Percentiles rank a stretch among this genome's conserved stretches.
Evolutionary conservation across 352 stramenopile genomes (phyloP).

Genomic region (Pythium aphanidermatum): DNA sequence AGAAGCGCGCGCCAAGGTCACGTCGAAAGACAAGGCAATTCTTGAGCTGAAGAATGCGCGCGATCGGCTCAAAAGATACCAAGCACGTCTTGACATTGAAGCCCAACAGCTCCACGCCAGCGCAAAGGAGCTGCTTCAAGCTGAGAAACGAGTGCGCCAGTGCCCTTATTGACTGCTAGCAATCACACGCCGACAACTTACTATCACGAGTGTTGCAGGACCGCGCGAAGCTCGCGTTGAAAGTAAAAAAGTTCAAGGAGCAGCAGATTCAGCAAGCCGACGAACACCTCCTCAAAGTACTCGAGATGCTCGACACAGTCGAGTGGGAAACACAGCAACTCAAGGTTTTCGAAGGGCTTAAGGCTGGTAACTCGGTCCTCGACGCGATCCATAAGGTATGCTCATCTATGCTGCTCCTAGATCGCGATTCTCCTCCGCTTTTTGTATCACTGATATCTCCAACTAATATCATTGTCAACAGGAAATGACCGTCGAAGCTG

Average conservation of each 20-base stretch:
- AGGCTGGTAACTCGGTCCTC: slow-evolving; percentile 82
- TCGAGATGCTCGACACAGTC: slow-evolving; percentile 83
- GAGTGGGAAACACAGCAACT: slow-evolving; percentile 87
- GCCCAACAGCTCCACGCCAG: slow-evolving; percentile 73
- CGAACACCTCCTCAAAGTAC: slow-evolving; percentile 80
- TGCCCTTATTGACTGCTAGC: not conserved
- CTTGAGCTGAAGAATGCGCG: slow-evolving; percentile 89
- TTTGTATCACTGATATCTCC: too few relatives aligned
- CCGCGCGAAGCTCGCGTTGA: slow-evolving; percentile 78
- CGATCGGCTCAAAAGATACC: slow-evolving; percentile 81
- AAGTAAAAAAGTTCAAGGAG: slow-evolving; percentile 89
- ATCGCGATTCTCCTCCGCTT: too few relatives aligned
- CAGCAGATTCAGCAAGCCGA: slow-evolving; percentile 84
- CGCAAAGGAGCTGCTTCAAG: slow-evolving; percentile 65
- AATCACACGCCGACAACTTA: too few relatives aligned
- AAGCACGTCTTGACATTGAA: slow-evolving; percentile 74
- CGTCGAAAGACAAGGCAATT: slow-evolving; percentile 84
- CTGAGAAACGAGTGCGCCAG: slow-evolving; percentile 47
- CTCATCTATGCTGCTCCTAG: too few relatives aligned
- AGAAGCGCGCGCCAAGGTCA: slow-evolving; percentile 52
- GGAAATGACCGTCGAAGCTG: slow-evolving; percentile 85
- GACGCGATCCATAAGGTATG: slow-evolving; percentile 82
- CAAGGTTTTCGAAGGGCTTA: slow-evolving; percentile 84
- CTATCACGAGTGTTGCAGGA: slow-evolving; percentile 51
- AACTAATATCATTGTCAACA: too few relatives aligned